Evolutionary conservation across 73 alveolate species (phyloP), one percentile per base, ranked within the genome.

Genomic region (Paramecium tetraurelia): DNA sequence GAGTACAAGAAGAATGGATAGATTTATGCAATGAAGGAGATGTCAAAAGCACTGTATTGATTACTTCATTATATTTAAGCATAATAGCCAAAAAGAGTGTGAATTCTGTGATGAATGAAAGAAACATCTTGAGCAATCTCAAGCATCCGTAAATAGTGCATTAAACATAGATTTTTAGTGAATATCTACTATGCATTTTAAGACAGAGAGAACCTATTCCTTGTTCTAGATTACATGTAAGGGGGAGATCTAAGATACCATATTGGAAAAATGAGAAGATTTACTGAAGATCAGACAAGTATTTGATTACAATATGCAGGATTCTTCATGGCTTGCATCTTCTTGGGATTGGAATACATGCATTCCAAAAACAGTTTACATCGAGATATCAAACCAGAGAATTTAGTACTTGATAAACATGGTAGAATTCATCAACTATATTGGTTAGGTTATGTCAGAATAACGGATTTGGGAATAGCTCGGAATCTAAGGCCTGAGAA

Each of bases 181-280:
- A 98, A 98, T 92, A 97, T 98, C 96, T 86, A 95, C 53, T 97
- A 92, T 70, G 98, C 99, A 16, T 98, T 98, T 53, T 97, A 97
- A 94, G 99, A 98, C 70, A 86, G 97, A 88, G 98, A 95, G 72
- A 92, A 96, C 92, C 93, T 96, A 63, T 97, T 96, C 86, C 86
- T 98, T 63, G 96, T 97, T 33, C 83, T 95, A 86, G 99, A 98
- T 83, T 94, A 94, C 38, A 86, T 97, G 93, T 90, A 95, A 22
- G 99, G 99, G 38, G 99, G 99, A 2, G 99, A 98, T 59, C 86
- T 98, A 43, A 93, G 99, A 86, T 98, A 93, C 77, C 99, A 98
- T 84, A 90, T 98, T 0, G 96, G 97, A 16, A 83, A 92, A 16
- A 92, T 92, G 71, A 94, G 95, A 93, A 95, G 95, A 85, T 98